Base-by-base conservation (phyloP, 345 rosid species). In the Brassica juncea region DNA sequence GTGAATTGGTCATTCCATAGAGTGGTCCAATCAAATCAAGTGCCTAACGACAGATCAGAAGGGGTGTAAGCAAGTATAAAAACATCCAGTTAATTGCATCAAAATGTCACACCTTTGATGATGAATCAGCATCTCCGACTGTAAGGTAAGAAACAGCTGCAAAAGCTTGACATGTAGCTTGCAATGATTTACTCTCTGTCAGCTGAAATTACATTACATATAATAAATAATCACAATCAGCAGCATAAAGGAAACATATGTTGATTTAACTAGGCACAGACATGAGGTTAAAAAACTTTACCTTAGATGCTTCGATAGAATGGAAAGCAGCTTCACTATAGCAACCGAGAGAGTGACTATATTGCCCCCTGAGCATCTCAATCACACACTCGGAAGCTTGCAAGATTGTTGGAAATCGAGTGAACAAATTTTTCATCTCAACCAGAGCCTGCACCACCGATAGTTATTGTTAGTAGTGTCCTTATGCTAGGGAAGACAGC, bases 331-430 rank as follows among this genome's bases (percentile, higher is more conserved):
- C 98, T 85, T 93, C 99, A 80, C 78, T 79, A 72, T 93, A 90
- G 85, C 98, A 95, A 77, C 97, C 97, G 85, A 93, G 94, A 77
- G 93, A 88, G 83, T 95, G 99, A 68, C 97, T 91, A 80, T 93
- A 95, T 77, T 95, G 99, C 65, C 98, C 99, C 73, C 98, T 92
- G 11, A 95, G 98, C 99, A 93, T 89, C 91, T 95, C 94, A 81
- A 95, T 90, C 55, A 87, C 78, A 79, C 94, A 86, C 90, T 93
- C 99, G 74, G 88, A 91, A 31, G 92, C 94, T 84, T 90, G 99
- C 81, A 95, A 85, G 74, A 95, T 90, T 66, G 94, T 95, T 25
- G 99, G 99, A 84, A 95, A 95, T 67, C 99, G 93, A 68, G 80
- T 28, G 65, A 89, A 91, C 93, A 89, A 91, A 67, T 81, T 89